These are phyloP conservation scores for Aspergillus bertholletiae DNA, from an alignment of 495 filamentous ascomycete species.

Conservation along the genomic window DNA sequence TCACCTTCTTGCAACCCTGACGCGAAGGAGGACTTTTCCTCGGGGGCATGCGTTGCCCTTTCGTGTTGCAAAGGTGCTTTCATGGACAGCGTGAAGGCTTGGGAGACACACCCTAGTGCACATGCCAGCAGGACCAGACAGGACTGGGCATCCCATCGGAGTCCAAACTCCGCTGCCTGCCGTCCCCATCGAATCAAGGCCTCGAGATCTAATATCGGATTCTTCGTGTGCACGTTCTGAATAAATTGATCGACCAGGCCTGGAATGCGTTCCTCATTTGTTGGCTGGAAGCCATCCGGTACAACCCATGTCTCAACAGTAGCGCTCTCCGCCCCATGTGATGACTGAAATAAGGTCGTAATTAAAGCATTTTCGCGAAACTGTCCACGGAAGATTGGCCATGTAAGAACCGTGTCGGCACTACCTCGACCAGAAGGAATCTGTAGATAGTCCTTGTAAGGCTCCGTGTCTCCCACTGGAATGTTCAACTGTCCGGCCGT, in stretches of 20 bases:
- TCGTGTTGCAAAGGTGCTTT: neutral
- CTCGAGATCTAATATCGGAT: conserved; percentile 27
- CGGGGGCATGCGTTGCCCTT: neutral
- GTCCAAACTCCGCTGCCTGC: conserved; percentile 16
- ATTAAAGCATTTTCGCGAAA: conserved; percentile 5
- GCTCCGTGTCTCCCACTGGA: neutral
- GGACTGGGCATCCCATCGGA: conserved; percentile 23
- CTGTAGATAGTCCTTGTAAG: conserved; percentile 4
- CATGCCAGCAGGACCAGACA: conserved; percentile 26
- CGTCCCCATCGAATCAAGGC: conserved; percentile 16
- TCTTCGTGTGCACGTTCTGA: conserved; percentile 30
- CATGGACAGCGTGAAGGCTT: conserved; percentile 3
- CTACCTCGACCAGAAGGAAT: conserved; percentile 5
- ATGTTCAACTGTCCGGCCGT: neutral
- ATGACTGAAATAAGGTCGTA: conserved; percentile 3
- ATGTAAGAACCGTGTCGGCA: conserved; percentile 5
- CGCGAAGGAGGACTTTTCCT: neutral
- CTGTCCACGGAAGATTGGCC: conserved; percentile 4
- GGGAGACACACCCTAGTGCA: conserved; percentile 9
- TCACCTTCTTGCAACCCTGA: conserved; percentile 6
- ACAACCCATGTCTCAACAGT: neutral
- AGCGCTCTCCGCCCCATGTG: neutral
- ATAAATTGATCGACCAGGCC: conserved; percentile 22
- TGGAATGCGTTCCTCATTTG: conserved; percentile 7
- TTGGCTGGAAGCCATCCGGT: conserved; percentile 2